Evolutionary conservation across 495 filamentous ascomycete species (phyloP).

Genomic region (Annulohypoxylon nitens): DNA sequence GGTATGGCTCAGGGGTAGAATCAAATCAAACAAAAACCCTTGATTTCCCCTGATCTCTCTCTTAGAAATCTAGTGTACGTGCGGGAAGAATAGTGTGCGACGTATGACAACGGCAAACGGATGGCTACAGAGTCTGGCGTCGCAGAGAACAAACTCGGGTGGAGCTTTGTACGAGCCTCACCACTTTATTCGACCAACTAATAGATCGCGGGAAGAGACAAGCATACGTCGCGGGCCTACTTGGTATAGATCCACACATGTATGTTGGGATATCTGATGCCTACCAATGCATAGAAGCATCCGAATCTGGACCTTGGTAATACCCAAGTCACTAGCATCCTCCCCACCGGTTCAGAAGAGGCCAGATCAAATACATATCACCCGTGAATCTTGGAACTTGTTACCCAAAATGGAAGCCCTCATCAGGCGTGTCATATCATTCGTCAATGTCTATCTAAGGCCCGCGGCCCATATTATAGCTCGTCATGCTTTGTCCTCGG

Average conservation of each 20-base stretch:
- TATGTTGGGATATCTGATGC: background rate
- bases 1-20: background rate
- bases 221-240: background rate
- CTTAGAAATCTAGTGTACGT: slow-evolving; percentile 1
- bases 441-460: slow-evolving; percentile 40
- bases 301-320: background rate
- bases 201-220: slow-evolving; percentile 5
- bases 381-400: background rate
- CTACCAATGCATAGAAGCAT: background rate
- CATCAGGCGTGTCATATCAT: slow-evolving; percentile 38
- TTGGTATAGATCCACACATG: slow-evolving; percentile 6
- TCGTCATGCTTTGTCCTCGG: slow-evolving; percentile 62
- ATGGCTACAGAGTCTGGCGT: slow-evolving; percentile 27
- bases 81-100: slow-evolving; percentile 21
- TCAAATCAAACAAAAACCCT: background rate
- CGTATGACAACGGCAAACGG: slow-evolving; percentile 38
- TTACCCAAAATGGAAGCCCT: background rate
- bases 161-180: slow-evolving; percentile 32
- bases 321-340: background rate
- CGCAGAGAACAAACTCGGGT: slow-evolving; percentile 25
- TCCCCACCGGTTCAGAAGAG: slow-evolving; percentile 1
- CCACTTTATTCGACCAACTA: slow-evolving; percentile 4
- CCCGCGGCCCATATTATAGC: slow-evolving; percentile 55
- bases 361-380: background rate
- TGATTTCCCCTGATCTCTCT: background rate